Percentiles rank a stretch among this genome's conserved stretches.
phyloP scores from a whole-genome alignment of 164 flowering plant genomes.

The Houttuynia cordata region DNA sequence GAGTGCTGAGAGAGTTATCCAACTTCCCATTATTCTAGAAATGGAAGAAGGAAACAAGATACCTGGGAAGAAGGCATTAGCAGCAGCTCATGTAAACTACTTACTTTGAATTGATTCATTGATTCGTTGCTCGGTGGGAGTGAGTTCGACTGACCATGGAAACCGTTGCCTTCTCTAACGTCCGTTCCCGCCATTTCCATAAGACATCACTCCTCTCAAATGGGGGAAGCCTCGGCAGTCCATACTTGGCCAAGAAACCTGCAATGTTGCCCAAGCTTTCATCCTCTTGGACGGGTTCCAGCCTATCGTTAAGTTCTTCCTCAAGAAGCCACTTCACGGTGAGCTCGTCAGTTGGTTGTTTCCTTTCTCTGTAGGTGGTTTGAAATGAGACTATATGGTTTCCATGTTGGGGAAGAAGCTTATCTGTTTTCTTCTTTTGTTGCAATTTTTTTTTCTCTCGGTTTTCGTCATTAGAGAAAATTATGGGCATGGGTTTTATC shows the following conservation, averaged over 20 bases:
- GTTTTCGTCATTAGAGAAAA: slow-evolving; percentile 30
- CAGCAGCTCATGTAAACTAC: too few relatives aligned
- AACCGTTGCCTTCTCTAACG: slow-evolving; percentile 22
- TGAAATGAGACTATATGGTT: too few relatives aligned
- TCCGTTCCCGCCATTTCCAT: slow-evolving; percentile 41
- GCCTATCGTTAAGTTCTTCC: slow-evolving; percentile 21
- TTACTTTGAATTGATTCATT: too few relatives aligned
- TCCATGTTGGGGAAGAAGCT: background rate
- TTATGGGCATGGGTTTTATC: slow-evolving; percentile 63
- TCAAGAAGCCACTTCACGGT: slow-evolving; percentile 37
- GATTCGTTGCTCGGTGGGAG: too few relatives aligned
- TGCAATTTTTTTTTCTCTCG: background rate
- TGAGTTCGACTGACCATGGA: background rate
- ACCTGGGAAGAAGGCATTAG: too few relatives aligned
- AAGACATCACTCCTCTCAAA: slow-evolving; percentile 10
- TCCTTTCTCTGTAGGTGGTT: too few relatives aligned
- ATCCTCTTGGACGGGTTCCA: slow-evolving; percentile 32
- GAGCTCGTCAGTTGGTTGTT: slow-evolving; percentile 3
- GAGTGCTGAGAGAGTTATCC: too few relatives aligned
- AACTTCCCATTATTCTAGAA: too few relatives aligned
- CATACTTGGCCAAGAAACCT: slow-evolving; percentile 2
- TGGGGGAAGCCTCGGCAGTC: too few relatives aligned
- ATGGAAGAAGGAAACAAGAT: too few relatives aligned
- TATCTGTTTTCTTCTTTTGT: background rate
- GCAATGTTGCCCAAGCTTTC: slow-evolving; percentile 4